These are phyloP conservation scores for Metschnikowia vanudenii DNA, from an alignment of 805 yeast genomes.

Conservation along the genomic window DNA sequence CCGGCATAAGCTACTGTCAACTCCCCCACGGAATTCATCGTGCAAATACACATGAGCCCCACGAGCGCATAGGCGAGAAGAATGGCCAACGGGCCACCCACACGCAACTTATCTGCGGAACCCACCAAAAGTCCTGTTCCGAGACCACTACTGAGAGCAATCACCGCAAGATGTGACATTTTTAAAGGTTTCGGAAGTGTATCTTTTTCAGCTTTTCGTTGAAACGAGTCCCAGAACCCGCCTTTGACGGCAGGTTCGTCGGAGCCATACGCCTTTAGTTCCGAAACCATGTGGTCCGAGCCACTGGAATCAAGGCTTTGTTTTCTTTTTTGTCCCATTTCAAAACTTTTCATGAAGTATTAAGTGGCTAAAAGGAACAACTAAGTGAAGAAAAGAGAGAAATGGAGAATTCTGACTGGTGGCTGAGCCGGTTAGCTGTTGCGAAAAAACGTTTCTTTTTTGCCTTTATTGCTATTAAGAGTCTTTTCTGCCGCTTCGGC, in stretches of 20 bases:
- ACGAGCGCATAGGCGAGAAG: constrained; percentile 25
- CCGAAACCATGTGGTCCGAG: constrained; percentile 9
- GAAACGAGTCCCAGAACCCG: constrained; percentile 18
- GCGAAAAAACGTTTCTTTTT: no score
- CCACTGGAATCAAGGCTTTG: constrained; percentile 3
- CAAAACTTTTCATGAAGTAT: no score
- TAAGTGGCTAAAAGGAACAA: no score
- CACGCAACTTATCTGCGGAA: constrained; percentile 28
- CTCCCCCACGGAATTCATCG: constrained; percentile 44
- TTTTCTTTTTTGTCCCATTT: neutral
- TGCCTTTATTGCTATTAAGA: no score
- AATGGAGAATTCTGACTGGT: no score
- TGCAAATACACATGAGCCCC: constrained; percentile 29
- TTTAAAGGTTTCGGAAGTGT: constrained; percentile 15
- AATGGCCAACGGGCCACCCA: constrained; percentile 27
- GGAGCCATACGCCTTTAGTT: constrained; percentile 12
- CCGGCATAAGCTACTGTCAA: constrained; percentile 59
- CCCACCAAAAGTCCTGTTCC: constrained; percentile 47
- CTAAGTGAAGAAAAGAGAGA: no score
- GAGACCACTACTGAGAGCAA: constrained; percentile 37
- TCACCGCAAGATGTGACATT: constrained; percentile 30
- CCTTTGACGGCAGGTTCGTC: constrained; percentile 2
- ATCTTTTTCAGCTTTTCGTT: constrained; percentile 14
- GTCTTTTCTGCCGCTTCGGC: no score
- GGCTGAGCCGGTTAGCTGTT: no score